A percentile compares a stretch with the other conserved stretches of the same genome.
These are phyloP conservation scores for Flaveria linearis DNA, from an alignment of 129 eudicot genomes.

Conservation along the genomic window DNA sequence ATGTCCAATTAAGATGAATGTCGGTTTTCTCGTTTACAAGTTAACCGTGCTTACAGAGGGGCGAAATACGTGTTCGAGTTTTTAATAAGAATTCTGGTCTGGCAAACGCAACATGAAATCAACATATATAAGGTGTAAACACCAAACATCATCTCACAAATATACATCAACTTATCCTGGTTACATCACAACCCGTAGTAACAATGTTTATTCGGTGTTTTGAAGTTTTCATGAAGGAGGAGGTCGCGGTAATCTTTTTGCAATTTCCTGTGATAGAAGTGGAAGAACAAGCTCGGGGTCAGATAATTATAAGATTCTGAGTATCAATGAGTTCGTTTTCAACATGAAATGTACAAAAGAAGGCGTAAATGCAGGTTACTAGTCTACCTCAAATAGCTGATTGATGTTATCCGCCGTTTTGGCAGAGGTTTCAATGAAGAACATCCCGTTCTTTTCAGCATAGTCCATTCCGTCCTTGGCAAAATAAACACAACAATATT, in stretches of 20 bases:
- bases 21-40: neutral
- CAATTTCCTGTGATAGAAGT: slow-evolving; percentile 61
- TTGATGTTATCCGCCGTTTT: slow-evolving; percentile 98
- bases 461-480: slow-evolving; percentile 76
- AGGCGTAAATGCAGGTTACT: slow-evolving; percentile 1
- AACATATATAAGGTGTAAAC: slow-evolving; percentile 12
- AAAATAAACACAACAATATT: slow-evolving; percentile 19
- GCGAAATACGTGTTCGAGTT: neutral
- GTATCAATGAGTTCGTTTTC: neutral
- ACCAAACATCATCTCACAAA: slow-evolving; percentile 31
- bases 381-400: slow-evolving; percentile 93
- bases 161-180: slow-evolving; percentile 29
- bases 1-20: neutral
- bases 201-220: slow-evolving; percentile 18
- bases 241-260: slow-evolving; percentile 84
- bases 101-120: slow-evolving; percentile 30
- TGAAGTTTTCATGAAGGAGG: slow-evolving; percentile 39
- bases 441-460: slow-evolving; percentile 97
- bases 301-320: neutral
- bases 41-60: neutral
- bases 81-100: slow-evolving; percentile 2
- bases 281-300: neutral
- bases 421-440: slow-evolving; percentile 97
- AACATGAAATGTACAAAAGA: neutral
- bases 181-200: slow-evolving; percentile 20